A percentile compares a stretch with the other conserved stretches of the same genome.
These are phyloP conservation scores for Udeniomyces megalosporus DNA, from an alignment of 768 basidiomycete genomes.

Conservation along the genomic window DNA sequence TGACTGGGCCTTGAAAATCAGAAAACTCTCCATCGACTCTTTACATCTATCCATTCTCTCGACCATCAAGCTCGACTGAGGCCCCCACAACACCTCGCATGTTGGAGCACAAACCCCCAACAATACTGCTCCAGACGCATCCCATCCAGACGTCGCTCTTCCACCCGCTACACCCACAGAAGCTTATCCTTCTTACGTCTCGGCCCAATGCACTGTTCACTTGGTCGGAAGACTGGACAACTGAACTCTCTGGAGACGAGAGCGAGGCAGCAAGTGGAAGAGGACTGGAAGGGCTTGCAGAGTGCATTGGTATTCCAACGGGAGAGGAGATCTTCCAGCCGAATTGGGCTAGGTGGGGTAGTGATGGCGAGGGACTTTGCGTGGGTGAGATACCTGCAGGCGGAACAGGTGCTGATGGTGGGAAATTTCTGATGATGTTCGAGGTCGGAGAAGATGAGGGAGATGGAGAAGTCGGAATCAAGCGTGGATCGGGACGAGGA, in stretches of 20 bases:
- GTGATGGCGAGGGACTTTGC: no score
- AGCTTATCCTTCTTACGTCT: not conserved
- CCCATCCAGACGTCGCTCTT: not conserved
- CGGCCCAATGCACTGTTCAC: constrained; percentile 1
- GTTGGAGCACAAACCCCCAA: not conserved
- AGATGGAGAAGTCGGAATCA: no score
- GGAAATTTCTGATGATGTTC: no score
- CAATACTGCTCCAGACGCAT: not conserved
- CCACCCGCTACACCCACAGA: constrained; percentile 7
- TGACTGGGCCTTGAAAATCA: not conserved
- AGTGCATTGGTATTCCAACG: constrained; percentile 12
- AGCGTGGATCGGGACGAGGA: no score
- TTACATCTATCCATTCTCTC: not conserved
- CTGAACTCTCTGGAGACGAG: not conserved
- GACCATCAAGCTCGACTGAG: not conserved
- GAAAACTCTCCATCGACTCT: constrained; percentile 3
- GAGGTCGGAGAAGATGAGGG: no score
- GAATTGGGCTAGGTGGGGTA: no score
- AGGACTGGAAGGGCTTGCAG: constrained; percentile 4
- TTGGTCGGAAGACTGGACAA: constrained; percentile 10
- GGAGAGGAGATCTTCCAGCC: no score
- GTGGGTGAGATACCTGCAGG: no score
- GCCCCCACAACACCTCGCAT: not conserved
- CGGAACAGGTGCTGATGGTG: no score
- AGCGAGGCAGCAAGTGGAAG: not conserved